Percentiles rank a stretch among this genome's conserved stretches.
Conservation (phyloP, 2,329 filamentous ascomycete genomes). For the Colletotrichum falcatum region DNA sequence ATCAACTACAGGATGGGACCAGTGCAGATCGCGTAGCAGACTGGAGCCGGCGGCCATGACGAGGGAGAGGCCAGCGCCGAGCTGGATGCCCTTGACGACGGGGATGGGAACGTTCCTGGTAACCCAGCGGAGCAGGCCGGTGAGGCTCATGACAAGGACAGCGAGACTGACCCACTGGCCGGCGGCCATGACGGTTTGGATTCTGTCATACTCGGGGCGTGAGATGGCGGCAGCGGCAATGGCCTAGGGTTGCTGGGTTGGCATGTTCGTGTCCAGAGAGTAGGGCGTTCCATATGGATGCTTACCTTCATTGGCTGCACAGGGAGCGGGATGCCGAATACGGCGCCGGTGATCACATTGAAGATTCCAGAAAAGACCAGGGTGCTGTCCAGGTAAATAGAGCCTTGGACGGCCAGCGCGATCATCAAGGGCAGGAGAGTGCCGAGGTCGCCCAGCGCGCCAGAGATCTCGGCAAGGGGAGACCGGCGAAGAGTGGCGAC, state of each 20-base stretch:
- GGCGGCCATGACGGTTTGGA: constrained; percentile 80
- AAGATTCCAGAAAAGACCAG: constrained; percentile 89
- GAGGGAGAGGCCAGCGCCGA: constrained; percentile 88
- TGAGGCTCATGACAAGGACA: constrained; percentile 81
- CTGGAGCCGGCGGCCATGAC: constrained; percentile 80
- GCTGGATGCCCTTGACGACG: constrained; percentile 93
- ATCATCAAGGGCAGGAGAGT: constrained; percentile 92
- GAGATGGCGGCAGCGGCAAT: constrained; percentile 92
- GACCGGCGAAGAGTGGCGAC: constrained; percentile 58
- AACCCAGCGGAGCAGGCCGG: constrained; percentile 81
- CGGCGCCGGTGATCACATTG: constrained; percentile 83
- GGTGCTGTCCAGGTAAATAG: constrained; percentile 85
- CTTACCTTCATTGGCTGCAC: constrained; percentile 85
- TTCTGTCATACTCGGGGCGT: constrained; percentile 63
- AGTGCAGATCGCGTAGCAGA: constrained; percentile 76
- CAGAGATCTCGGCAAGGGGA: constrained; percentile 81
- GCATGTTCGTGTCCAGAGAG: not conserved
- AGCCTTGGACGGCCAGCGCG: constrained; percentile 81
- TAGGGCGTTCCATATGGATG: not conserved
- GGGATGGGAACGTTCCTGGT: constrained; percentile 83
- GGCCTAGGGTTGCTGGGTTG: constrained; percentile 60
- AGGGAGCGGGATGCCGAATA: constrained; percentile 90
- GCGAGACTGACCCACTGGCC: constrained; percentile 77
- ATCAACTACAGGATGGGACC: constrained; percentile 77
- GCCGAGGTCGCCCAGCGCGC: constrained; percentile 87